Evolutionary conservation across 1,284 basidiomycete species (phyloP), one percentile per base, ranked within the genome.

Genomic region (Mycosarcoma mackinlayi): DNA sequence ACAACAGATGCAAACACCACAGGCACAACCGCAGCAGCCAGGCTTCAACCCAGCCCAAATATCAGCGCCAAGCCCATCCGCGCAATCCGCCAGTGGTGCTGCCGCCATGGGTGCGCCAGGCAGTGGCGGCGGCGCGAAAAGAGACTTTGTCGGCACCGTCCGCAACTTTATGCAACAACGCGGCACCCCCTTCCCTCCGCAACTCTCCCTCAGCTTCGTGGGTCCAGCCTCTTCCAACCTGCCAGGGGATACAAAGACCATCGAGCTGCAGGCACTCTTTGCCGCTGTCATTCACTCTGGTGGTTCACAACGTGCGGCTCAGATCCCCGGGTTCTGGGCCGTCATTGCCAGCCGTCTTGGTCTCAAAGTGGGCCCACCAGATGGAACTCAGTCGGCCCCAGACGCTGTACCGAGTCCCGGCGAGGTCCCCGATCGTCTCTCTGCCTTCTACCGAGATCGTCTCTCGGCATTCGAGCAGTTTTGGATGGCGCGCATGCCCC

Each of bases 321-420:
- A 62, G 24, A 66, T 73, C 21, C 68, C 67, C n/a, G 69, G 65
- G 51, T 78, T 76, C 40, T 80, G 78, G 78, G 72, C 76, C 3
- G 69, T 77, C 21, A 57, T 78, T 11, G 78, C 78, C 0, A 66
- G 72, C 30, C 68, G 74, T 11, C 53, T 80, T 18, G 76, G 75
- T 23, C 65, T 80, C 19, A 76, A 75, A 11, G 73, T 78, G 0
- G 74, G 65, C 0, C 64, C 71, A 21, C 62, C 67, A 13, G 59
- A 64, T 25, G 62, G 60, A 18, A 57, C 61, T 3, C 63, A 73
- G 40, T 55, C 59, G 14, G 52, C 65, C 3, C 64, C 71, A 4
- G 65, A 75, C 27, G 73, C 73, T 4, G 52, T 78, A 8, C 76
- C 76, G 0, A 57, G 49, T 18, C 76, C 75, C 2, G 60, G 61